A percentile compares a stretch with the other conserved stretches of the same genome.
phyloP scores from a whole-genome alignment of 768 basidiomycete genomes.

The Exsudoporus frostii region DNA sequence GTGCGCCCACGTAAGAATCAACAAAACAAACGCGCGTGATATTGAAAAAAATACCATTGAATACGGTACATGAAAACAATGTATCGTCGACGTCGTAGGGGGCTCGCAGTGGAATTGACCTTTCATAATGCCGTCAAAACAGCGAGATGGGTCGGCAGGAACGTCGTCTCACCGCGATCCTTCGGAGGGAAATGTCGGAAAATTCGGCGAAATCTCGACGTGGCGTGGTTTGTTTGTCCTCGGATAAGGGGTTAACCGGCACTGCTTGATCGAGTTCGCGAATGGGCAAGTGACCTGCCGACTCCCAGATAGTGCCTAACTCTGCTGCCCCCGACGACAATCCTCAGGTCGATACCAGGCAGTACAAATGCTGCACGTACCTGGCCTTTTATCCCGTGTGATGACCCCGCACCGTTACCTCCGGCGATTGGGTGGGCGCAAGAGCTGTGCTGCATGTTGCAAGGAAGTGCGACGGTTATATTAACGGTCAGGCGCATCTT shows the following conservation, averaged over 20 bases:
- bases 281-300: constrained; percentile 5
- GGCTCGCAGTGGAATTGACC: constrained; percentile 17
- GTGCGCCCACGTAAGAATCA: constrained; percentile 39
- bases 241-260: constrained; percentile 28
- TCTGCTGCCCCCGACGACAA: neutral
- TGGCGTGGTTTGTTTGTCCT: constrained; percentile 31
- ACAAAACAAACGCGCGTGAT: constrained; percentile 30
- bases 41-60: constrained; percentile 32
- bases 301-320: constrained; percentile 2
- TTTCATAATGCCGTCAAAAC: constrained; percentile 13
- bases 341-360: constrained; percentile 1
- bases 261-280: constrained; percentile 22
- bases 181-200: constrained; percentile 1
- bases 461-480: constrained; percentile 20
- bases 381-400: neutral
- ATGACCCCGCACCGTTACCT: neutral
- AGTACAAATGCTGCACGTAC: constrained; percentile 11
- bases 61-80: constrained; percentile 29
- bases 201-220: constrained; percentile 10
- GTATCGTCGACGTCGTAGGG: constrained; percentile 20
- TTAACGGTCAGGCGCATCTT: constrained; percentile 16
- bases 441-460: constrained; percentile 13
- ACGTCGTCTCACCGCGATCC: neutral
- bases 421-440: constrained; percentile 26
- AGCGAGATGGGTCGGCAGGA: neutral